phyloP scores from a whole-genome alignment of 2,329 filamentous ascomycete genomes.

The Fusarium siculi region DNA sequence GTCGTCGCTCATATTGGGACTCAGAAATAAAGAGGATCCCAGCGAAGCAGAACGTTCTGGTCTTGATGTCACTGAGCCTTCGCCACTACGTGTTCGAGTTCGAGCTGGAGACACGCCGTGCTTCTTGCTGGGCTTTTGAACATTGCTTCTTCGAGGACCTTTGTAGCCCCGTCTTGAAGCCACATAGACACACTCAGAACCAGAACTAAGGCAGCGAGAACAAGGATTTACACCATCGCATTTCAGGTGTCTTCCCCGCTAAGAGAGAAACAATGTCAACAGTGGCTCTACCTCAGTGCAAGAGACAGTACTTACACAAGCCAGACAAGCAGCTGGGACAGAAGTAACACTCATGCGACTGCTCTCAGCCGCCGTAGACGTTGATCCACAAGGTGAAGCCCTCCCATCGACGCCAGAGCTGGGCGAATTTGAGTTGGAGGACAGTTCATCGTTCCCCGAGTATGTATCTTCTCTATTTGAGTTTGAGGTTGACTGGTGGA shows the following conservation, averaged over 20 bases:
- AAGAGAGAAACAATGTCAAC: slow-evolving; percentile 18
- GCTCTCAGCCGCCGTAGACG: slow-evolving; percentile 31
- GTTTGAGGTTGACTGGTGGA: slow-evolving; percentile 6
- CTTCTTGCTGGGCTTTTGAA: slow-evolving; percentile 61
- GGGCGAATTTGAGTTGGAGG: slow-evolving; percentile 41
- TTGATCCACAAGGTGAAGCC: slow-evolving; percentile 30
- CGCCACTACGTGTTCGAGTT: slow-evolving; percentile 25
- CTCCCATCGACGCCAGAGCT: slow-evolving; percentile 34
- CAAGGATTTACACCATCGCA: slow-evolving; percentile 79
- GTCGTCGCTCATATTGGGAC: slow-evolving; percentile 19
- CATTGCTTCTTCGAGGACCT: slow-evolving; percentile 57
- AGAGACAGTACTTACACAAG: slow-evolving; percentile 58
- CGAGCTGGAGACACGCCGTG: slow-evolving; percentile 56
- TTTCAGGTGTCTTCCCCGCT: slow-evolving; percentile 77
- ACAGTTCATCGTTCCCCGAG: slow-evolving; percentile 26
- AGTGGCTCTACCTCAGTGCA: neutral
- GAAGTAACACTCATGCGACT: slow-evolving; percentile 49
- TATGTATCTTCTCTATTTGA: slow-evolving; percentile 27
- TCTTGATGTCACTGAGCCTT: slow-evolving; percentile 55
- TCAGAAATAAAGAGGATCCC: slow-evolving; percentile 18
- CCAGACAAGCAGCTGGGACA: slow-evolving; percentile 63
- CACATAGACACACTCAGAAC: slow-evolving; percentile 75
- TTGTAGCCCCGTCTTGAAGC: slow-evolving; percentile 81
- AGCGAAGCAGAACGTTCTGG: slow-evolving; percentile 42
- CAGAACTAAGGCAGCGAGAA: slow-evolving; percentile 69